Base-by-base conservation (phyloP, 805 yeast genomes). In the Suhomyces sp. region DNA sequence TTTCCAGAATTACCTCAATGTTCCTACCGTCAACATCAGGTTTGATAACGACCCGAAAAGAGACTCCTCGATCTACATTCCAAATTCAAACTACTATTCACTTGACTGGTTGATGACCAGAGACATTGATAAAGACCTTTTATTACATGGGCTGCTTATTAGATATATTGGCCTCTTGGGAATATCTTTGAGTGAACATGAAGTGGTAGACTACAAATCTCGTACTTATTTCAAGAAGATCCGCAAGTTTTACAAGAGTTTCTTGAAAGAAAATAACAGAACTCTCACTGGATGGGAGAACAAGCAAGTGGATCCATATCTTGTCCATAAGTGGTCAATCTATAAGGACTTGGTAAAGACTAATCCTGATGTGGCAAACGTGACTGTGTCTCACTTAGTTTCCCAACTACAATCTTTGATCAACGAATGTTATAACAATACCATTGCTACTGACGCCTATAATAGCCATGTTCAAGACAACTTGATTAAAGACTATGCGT, bases 401-500 rank as follows among this genome's bases (percentile, higher is more conserved):
- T 10, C 27, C 6, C 58, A 60, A 49, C 45, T 62, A 7, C 27
- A 48, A 7, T 19, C 31, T 2, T 50, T 64, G 8, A 36, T 69
- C 17, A 47, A 47, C 8, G 60, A 55, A 12, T 7, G 48, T 23
- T 46, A 60, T 22, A 22, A 40, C 22, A 33, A 42, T n/a, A 69
- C 87, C 1, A 50, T 53, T 0, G 53, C 58, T 1, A 86, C 80
- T 59, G 92, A 88, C 59, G 61, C 58, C 2, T 76, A 76, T 55
- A 76, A 79, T 17, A 60, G 62, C 3, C 64, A 73, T 1, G 72
- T 89, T 26, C 84, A 82, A 56, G 68, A 70, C 1, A 75, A 79
- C 33, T 80, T 85, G 51, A 68, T 76, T 0, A 71, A 77, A 44
- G 97, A 90, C 60, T 87, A 81, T 60, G 91, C 97, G 1, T 87